Base-by-base conservation (phyloP, 768 basidiomycete species). In the Collybiopsis luxurians region DNA sequence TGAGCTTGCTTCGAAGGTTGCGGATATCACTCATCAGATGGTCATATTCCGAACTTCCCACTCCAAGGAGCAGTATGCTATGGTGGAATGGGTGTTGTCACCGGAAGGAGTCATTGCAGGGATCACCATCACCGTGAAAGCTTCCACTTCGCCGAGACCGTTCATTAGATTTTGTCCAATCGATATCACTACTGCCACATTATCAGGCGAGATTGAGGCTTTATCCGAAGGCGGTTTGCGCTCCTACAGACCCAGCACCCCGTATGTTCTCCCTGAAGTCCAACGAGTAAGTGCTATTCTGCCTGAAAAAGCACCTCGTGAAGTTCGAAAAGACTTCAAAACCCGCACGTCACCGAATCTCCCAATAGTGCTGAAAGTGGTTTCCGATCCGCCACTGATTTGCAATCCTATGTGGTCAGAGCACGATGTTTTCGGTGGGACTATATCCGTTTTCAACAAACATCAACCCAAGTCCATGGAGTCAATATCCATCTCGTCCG, bases 71-170 rank as follows among this genome's bases (percentile, higher is more conserved):
- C 71, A 75, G 56, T 76, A 62, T 57, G 72, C 73, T 0, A 67
- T 73, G 69, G 75, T 73, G 0, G 75, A 75, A 60, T 76, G 75
- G 75, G 63, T 72, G 28, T 59, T 76, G 6, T 72, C 75, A 0
- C 34, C 67, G 15, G 71, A 69, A 6, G 71, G 73, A 6, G 65
- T 69, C 50, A 74, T 76, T 28, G 68, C 64, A 10, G 74, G 71
- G 1, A 66, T 77, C 4, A 67, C 71, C 26, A 57, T 77, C 28
- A 71, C 69, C 2, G 73, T 70, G 10, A 75, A 77, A 53, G 47
- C 68, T 13, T 65, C 69, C 15, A 76, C 74, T 13, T 75, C 74
- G 2, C 53, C 65, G 0, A 61, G 61, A 11, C 73, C 75, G 15
- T 75, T 64, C 56, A 61, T 73, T 42, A 64, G 66, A n/a, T 64